Evolutionary conservation across 345 rosid species (phyloP), one percentile per base, ranked within the genome.

Genomic region (Sonneratia alba): DNA sequence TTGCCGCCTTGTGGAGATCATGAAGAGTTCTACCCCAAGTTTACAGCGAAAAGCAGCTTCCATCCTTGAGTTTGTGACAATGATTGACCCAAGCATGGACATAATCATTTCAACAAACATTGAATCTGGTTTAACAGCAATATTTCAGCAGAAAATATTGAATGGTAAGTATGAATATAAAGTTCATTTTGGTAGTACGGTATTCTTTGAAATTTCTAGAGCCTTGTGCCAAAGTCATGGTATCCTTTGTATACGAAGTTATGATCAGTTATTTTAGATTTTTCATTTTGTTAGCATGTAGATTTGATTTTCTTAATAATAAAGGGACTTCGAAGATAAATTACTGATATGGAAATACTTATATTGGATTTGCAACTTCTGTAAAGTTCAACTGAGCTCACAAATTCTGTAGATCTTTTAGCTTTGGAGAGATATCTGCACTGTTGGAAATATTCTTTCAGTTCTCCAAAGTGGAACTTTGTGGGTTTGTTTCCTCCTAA

Each of bases 41-140:
- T 77, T 88, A 62, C 91, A 89, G 73, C 85, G 92, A 72, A 91
- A 89, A 67, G 87, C 85, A 56, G 87, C 92, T 73, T 83, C 91
- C 19, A 37, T 93, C 71, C 83, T 91, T 3, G 98, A 91, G 85
- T 87, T 79, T 76, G 77, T 76, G 70, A 79, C 85, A 21, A 37
- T 83, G 69, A 72, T 62, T 71, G 82, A 81, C 66, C 78, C 89
- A 51, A 77, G 77, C 76, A 75, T 82, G 84, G 83, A 84, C 75
- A 68, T 70, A 2, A 74, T 80, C 75, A 81, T 84, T 51, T 80
- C 86, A 36, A 79, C 57, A 64, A 78, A 88, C 73, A 74, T 91
- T 70, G 85, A 82, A 73, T 78, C 87, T 73, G 88, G 87, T 79
- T 72, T 94, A 65, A 74, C 77, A 63, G 82, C 89, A 67, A 81